A percentile compares a stretch with the other conserved stretches of the same genome.
These are phyloP conservation scores for Aspergillus incahuasiensis DNA, from an alignment of 495 filamentous ascomycete genomes.

Conservation along the genomic window DNA sequence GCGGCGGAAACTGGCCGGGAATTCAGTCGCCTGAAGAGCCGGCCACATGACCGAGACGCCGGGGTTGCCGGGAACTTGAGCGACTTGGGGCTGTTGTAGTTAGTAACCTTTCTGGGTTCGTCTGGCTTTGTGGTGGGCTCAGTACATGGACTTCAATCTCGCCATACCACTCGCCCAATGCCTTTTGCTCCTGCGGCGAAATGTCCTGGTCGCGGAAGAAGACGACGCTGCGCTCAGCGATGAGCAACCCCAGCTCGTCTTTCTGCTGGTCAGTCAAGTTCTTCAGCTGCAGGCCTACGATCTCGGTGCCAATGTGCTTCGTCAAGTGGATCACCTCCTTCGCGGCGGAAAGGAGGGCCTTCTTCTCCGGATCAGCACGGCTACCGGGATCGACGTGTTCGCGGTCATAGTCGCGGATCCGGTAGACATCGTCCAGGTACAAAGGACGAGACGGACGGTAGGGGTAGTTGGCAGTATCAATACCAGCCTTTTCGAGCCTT, in stretches of 20 bases:
- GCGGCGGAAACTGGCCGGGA: constrained; percentile 52
- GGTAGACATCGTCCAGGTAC: constrained; percentile 61
- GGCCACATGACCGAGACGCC: constrained; percentile 68
- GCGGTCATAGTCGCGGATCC: constrained; percentile 56
- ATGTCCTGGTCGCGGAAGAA: constrained; percentile 74
- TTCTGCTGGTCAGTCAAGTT: constrained; percentile 62
- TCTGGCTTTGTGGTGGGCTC: not conserved
- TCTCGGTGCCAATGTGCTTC: constrained; percentile 65
- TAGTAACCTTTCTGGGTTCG: not conserved
- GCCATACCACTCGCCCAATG: constrained; percentile 60
- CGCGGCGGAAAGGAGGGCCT: constrained; percentile 57
- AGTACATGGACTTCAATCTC: constrained; percentile 63
- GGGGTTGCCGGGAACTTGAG: constrained; percentile 62
- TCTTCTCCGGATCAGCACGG: constrained; percentile 64
- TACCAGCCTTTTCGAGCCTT: constrained; percentile 58
- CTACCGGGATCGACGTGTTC: constrained; percentile 56
- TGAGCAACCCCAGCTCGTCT: constrained; percentile 66
- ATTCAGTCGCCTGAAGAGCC: constrained; percentile 54
- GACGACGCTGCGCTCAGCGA: constrained; percentile 69
- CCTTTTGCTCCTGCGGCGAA: constrained; percentile 63
- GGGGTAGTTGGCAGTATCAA: constrained; percentile 62
- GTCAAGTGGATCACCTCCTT: constrained; percentile 64
- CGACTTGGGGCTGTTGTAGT: constrained; percentile 54
- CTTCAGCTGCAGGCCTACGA: constrained; percentile 64
- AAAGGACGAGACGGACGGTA: constrained; percentile 61